These are phyloP conservation scores for Ambrosia artemisiifolia DNA, from an alignment of 129 eudicot genomes.

Conservation along the genomic window DNA sequence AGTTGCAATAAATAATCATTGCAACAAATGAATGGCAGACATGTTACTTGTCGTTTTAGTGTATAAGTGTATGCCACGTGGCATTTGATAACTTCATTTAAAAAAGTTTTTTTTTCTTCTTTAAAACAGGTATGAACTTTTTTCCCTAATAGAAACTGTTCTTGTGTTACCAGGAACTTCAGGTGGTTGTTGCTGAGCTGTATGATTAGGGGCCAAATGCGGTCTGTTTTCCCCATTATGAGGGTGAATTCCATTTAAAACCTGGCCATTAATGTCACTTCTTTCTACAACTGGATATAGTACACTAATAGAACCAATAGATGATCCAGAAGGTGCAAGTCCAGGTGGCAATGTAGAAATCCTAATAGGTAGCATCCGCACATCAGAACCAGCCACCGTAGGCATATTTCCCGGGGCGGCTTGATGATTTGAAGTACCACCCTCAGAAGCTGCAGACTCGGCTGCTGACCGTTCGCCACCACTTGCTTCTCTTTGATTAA, in stretches of 20 bases:
- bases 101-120: no score
- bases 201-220: slow-evolving; percentile 27
- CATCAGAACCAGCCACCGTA: no score
- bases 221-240: slow-evolving; percentile 25
- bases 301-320: slow-evolving; percentile 56
- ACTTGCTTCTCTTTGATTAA: slow-evolving; percentile 50
- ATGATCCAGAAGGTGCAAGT: slow-evolving; percentile 43
- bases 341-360: slow-evolving; percentile 58
- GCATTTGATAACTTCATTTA: no score
- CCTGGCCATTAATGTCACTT: no score
- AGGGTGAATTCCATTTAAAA: slow-evolving; percentile 28
- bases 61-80: no score
- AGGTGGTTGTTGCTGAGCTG: slow-evolving; percentile 38
- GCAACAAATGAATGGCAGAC: no score
- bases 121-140: not conserved
- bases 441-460: no score
- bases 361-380: slow-evolving; percentile 63
- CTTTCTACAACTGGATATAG: slow-evolving; percentile 70
- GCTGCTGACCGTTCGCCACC: slow-evolving; percentile 46
- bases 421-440: slow-evolving; percentile 32
- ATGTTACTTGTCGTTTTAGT: no score
- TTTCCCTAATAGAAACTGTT: not conserved
- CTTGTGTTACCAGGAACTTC: slow-evolving; percentile 39
- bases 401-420: slow-evolving; percentile 31
- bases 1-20: no score